Base-by-base conservation (phyloP, 73 alveolate genomes). In the Stentor coeruleus region DNA sequence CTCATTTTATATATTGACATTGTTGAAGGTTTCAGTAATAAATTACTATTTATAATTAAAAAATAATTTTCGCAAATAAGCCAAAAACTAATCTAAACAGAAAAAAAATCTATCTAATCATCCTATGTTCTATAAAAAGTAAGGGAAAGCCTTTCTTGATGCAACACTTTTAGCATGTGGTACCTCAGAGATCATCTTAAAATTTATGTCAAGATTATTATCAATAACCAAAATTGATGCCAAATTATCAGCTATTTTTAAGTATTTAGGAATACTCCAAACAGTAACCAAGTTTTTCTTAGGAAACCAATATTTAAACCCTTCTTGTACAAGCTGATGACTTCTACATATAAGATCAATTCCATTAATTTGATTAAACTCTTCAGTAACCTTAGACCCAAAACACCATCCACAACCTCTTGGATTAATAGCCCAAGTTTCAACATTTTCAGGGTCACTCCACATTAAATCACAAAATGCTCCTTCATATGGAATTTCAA, bases 341-440 rank as follows among this genome's bases (percentile, higher is more conserved):
- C 98, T 98, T 82, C 99, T 85, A 38, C 96, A 91, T 55, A 95
- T 87, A 60, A 95, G 82, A 37, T 84, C 87, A 40, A 93, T 79
- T 37, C 93, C 98, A 87, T 95, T 95, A 76, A 95, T 91, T 81
- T 91, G 90, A 84, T 92, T 93, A 91, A 93, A 95, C 82, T 95
- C 98, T 42, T 93, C 81, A 4, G 97, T 95, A n/a, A 92, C 98
- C 58, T 84, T 95, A 74, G 93, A 93, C 72, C 99, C 99, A 80
- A 95, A 95, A n/a, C 93, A 85, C 96, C 94, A 95, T 20, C 99
- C 99, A 0, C 98, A 98, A 0, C 99, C 99, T 90, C 98, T 91
- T 36, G 98, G 92, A n/a, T 93, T 83, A 81, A 93, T 73, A 41
- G 93, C 88, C 99, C 98, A 95, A 6, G 96, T 87, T 30, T 94